phyloP scores from a whole-genome alignment of 805 yeast species.

The Starmerella gropengiesseri region DNA sequence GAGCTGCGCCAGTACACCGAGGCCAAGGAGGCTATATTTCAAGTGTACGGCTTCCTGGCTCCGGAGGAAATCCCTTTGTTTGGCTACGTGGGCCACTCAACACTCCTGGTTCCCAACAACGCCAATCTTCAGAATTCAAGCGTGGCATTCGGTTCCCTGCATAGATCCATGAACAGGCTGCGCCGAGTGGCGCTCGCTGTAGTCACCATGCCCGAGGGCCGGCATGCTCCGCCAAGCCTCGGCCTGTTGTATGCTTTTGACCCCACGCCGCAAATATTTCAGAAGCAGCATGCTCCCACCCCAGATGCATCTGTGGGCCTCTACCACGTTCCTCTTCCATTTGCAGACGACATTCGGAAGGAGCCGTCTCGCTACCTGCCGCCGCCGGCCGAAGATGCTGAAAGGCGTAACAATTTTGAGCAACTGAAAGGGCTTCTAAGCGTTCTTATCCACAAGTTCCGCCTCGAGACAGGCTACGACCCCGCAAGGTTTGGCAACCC shows the following conservation, averaged over 20 bases:
- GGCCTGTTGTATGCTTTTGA: slow-evolving; percentile 14
- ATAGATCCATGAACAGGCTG: slow-evolving; percentile 43
- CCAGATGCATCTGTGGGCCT: slow-evolving; percentile 44
- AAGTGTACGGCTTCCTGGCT: slow-evolving; percentile 29
- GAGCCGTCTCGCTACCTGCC: slow-evolving; percentile 37
- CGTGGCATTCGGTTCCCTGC: slow-evolving; percentile 56
- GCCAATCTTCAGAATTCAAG: slow-evolving; percentile 51
- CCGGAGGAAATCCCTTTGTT: slow-evolving; percentile 36
- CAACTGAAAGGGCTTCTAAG: slow-evolving; percentile 25
- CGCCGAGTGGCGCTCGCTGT: slow-evolving; percentile 48
- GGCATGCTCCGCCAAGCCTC: slow-evolving; percentile 32
- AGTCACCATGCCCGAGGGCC: background rate
- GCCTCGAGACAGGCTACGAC: slow-evolving; percentile 39
- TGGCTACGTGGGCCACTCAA: slow-evolving; percentile 42
- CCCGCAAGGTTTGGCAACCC: slow-evolving; percentile 40
- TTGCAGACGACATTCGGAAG: slow-evolving; percentile 60
- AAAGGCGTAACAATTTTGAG: slow-evolving; percentile 24
- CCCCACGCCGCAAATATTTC: background rate
- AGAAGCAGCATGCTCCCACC: background rate
- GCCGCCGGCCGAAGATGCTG: slow-evolving; percentile 19
- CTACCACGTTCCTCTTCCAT: slow-evolving; percentile 58
- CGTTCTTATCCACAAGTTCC: slow-evolving; percentile 34
- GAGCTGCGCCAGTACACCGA: slow-evolving; percentile 18
- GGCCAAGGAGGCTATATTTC: slow-evolving; percentile 31
- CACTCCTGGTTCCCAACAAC: slow-evolving; percentile 59